Evolutionary conservation across 805 yeast genomes (phyloP).

Genomic region (Saccharomyces paradoxus): DNA sequence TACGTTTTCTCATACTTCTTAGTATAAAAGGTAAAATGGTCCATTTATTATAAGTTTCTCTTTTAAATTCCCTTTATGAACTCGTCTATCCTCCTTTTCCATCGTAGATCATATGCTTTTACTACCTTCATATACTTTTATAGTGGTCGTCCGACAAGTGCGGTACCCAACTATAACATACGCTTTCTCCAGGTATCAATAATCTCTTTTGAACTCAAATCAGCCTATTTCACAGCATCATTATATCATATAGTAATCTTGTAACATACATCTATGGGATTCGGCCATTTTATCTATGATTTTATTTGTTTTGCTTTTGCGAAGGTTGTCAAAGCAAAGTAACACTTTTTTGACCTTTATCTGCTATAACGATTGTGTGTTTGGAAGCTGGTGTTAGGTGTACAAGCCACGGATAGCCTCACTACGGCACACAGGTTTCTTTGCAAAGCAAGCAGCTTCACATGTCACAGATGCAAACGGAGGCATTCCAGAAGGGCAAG

Average conservation of each 20-base stretch:
- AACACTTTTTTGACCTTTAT: background rate
- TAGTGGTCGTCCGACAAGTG: background rate
- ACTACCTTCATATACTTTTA: background rate
- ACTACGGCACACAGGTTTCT: background rate
- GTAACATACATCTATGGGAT: slow-evolving; percentile 91
- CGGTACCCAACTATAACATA: background rate
- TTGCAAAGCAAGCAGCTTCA: background rate
- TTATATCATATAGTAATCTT: background rate
- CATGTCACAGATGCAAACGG: background rate
- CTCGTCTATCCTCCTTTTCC: background rate
- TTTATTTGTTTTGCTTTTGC: slow-evolving; percentile 8
- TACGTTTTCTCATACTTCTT: too few species aligned
- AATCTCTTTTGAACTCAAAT: background rate
- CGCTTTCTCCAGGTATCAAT: background rate
- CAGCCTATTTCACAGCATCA: background rate
- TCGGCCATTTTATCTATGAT: slow-evolving; percentile 65
- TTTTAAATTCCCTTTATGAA: too few species aligned
- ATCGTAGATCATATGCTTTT: background rate
- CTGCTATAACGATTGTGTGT: background rate
- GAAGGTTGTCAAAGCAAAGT: background rate
- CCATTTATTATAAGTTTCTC: background rate
- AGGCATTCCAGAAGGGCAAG: background rate
- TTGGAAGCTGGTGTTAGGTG: background rate
- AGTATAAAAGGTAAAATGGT: too few species aligned
- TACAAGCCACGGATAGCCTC: background rate